Percentiles rank a stretch among this genome's conserved stretches.
phyloP scores from a whole-genome alignment of 164 flowering plant species.

The Aristolochia californica region DNA sequence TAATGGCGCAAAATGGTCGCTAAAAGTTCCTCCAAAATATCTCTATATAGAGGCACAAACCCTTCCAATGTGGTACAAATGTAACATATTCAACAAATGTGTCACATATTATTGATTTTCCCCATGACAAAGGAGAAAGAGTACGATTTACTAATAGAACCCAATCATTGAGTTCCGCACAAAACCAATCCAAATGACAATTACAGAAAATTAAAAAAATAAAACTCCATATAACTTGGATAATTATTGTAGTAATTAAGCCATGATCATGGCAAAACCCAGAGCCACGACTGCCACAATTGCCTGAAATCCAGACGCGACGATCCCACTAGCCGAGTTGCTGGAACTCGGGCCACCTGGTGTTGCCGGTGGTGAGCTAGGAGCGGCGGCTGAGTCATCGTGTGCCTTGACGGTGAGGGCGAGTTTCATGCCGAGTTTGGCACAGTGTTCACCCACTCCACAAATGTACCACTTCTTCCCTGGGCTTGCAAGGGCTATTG shows the following conservation, averaged over 20 bases:
- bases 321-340: slow-evolving; percentile 5
- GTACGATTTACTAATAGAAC: too few relatives aligned
- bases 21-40: too few relatives aligned
- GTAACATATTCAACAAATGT: too few relatives aligned
- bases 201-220: too few relatives aligned
- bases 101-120: too few relatives aligned
- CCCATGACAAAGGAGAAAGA: too few relatives aligned
- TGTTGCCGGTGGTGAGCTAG: not conserved
- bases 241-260: not conserved
- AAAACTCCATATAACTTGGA: too few relatives aligned
- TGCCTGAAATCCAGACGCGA: not conserved
- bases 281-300: not conserved
- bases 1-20: too few relatives aligned
- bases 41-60: too few relatives aligned
- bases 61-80: too few relatives aligned
- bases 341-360: not conserved
- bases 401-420: slow-evolving; percentile 3
- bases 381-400: not conserved
- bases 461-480: slow-evolving; percentile 28
- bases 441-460: slow-evolving; percentile 16
- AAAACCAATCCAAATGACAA: too few relatives aligned
- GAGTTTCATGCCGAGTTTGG: slow-evolving; percentile 12
- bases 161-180: too few relatives aligned
- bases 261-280: not conserved
- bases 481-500: slow-evolving; percentile 4